Evolutionary conservation across 2,329 filamentous ascomycete species (phyloP).

Genomic region (Chaetoscypha palmicola): DNA sequence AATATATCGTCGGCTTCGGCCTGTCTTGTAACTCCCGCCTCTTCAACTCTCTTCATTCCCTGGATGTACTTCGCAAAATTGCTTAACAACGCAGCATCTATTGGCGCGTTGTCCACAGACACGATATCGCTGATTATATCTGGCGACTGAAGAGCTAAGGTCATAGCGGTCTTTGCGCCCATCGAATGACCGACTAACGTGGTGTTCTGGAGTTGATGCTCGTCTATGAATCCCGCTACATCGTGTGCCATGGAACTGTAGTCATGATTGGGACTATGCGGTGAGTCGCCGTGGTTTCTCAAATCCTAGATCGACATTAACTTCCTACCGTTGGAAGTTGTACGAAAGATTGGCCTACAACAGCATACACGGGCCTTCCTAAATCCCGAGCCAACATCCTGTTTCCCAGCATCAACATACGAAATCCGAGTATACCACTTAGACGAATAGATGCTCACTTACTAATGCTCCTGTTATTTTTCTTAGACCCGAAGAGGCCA

Average conservation of each 20-base stretch:
- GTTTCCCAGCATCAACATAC: slow-evolving; percentile 8
- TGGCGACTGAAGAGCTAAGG: slow-evolving; percentile 67
- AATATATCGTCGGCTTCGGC: slow-evolving; percentile 77
- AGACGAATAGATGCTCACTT: slow-evolving; percentile 50
- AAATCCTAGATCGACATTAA: slow-evolving; percentile 55
- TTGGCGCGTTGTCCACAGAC: slow-evolving; percentile 85
- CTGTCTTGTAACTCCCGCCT: slow-evolving; percentile 57
- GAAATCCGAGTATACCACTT: neutral
- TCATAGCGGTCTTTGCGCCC: slow-evolving; percentile 93
- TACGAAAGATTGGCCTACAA: slow-evolving; percentile 49
- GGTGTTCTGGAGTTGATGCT: slow-evolving; percentile 61
- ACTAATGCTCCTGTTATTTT: slow-evolving; percentile 90
- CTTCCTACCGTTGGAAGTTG: too few relatives aligned
- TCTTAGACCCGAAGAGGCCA: slow-evolving; percentile 89
- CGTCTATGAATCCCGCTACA: slow-evolving; percentile 67
- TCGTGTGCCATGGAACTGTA: slow-evolving; percentile 79
- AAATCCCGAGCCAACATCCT: slow-evolving; percentile 78
- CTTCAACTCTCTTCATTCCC: slow-evolving; percentile 78
- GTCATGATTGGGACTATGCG: slow-evolving; percentile 68
- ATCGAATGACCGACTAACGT: slow-evolving; percentile 92
- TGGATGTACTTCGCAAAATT: slow-evolving; percentile 75
- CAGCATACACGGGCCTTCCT: slow-evolving; percentile 70
- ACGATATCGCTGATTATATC: slow-evolving; percentile 63
- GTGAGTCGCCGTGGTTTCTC: slow-evolving; percentile 87
- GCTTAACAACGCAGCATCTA: slow-evolving; percentile 67